Evolutionary conservation across 352 stramenopile genomes (phyloP).

Genomic region (Pythium plurisporium): DNA sequence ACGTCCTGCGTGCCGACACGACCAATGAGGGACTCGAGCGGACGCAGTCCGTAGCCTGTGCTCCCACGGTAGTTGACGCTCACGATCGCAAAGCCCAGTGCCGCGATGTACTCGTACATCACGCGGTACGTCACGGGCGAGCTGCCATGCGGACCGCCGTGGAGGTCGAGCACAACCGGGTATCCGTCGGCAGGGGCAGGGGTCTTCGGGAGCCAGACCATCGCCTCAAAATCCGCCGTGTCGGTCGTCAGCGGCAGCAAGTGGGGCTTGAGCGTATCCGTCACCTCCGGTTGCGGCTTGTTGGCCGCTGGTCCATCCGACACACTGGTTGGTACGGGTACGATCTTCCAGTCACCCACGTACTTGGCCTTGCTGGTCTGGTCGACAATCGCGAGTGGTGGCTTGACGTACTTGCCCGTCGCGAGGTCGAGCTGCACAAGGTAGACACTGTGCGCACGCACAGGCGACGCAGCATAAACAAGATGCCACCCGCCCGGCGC

Average conservation of each 20-base stretch:
- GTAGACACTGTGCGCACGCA: conserved; percentile 49
- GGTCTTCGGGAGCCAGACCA: conserved; percentile 57
- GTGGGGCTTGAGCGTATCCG: conserved; percentile 33
- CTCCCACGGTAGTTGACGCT: conserved; percentile 96
- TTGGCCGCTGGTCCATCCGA: conserved; percentile 35
- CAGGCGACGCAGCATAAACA: conserved; percentile 54
- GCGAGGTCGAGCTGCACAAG: conserved; percentile 43
- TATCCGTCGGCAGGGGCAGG: conserved; percentile 33
- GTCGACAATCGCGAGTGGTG: conserved; percentile 43
- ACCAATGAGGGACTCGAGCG: conserved; percentile 88
- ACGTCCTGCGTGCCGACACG: conserved; percentile 92
- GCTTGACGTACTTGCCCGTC: conserved; percentile 32
- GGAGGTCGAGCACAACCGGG: conserved; percentile 82
- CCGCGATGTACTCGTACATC: conserved; percentile 88
- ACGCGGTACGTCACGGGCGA: conserved; percentile 84
- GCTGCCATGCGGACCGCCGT: conserved; percentile 92
- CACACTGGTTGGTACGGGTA: conserved; percentile 46
- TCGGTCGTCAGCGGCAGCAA: conserved; percentile 48
- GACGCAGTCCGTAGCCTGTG: conserved; percentile 89
- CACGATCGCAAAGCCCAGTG: conserved; percentile 87
- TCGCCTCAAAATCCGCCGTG: conserved; percentile 65
- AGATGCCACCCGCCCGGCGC: conserved; percentile 27
- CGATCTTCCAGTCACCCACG: conserved; percentile 57
- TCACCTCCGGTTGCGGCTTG: conserved; percentile 32
- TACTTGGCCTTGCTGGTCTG: conserved; percentile 33